Evolutionary conservation across 768 basidiomycete species (phyloP).

Genomic region (Auriscalpium orientale): DNA sequence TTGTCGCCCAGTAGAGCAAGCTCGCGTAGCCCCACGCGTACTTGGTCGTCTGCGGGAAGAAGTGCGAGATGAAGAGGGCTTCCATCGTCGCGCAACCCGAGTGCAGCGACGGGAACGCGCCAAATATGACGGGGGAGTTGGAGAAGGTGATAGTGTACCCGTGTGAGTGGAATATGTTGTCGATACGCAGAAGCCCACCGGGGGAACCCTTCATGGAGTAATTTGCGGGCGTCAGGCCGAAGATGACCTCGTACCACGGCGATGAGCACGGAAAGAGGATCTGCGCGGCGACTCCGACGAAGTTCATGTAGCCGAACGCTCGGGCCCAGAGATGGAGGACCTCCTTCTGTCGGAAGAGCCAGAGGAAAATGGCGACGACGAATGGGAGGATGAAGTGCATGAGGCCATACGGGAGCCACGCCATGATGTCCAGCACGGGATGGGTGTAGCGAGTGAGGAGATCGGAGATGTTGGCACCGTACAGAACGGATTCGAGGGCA

Average conservation of each 20-base stretch:
- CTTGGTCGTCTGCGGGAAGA: slow-evolving; percentile 70
- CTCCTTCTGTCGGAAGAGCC: slow-evolving; percentile 82
- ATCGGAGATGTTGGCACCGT: slow-evolving; percentile 97
- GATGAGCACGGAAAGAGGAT: slow-evolving; percentile 88
- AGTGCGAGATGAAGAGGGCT: slow-evolving; percentile 89
- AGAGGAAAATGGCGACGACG: slow-evolving; percentile 75
- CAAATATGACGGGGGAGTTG: slow-evolving; percentile 88
- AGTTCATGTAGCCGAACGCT: slow-evolving; percentile 90
- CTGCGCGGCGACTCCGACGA: slow-evolving; percentile 81
- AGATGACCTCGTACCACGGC: slow-evolving; percentile 96
- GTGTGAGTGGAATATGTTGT: slow-evolving; percentile 68
- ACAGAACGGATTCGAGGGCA: slow-evolving; percentile 89
- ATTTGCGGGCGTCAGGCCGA: slow-evolving; percentile 91
- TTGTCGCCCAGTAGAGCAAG: slow-evolving; percentile 93
- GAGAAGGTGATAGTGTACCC: slow-evolving; percentile 79
- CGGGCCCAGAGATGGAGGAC: slow-evolving; percentile 78
- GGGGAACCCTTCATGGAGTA: slow-evolving; percentile 90
- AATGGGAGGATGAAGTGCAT: slow-evolving; percentile 85
- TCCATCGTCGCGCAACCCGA: slow-evolving; percentile 86
- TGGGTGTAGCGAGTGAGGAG: slow-evolving; percentile 93
- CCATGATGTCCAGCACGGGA: slow-evolving; percentile 83
- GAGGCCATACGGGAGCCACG: slow-evolving; percentile 97
- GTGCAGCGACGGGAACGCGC: slow-evolving; percentile 94
- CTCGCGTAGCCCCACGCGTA: slow-evolving; percentile 80
- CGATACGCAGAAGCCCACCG: slow-evolving; percentile 89